Evolutionary conservation across 2,329 filamentous ascomycete genomes (phyloP).

Genomic region (Rutstroemia sydowiana): DNA sequence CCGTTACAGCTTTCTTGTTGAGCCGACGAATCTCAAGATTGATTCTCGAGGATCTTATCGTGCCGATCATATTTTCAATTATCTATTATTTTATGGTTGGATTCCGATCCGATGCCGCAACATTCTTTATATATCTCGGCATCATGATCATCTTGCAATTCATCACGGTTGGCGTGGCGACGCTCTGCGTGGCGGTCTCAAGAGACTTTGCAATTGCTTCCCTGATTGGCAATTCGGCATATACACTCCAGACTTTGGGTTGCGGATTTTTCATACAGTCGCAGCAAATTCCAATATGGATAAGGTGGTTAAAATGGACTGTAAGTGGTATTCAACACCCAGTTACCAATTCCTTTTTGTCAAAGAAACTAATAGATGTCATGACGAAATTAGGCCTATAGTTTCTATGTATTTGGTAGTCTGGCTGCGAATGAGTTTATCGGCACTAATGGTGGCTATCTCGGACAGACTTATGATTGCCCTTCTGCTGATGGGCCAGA

Average conservation of each 20-base stretch:
- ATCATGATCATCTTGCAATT: neutral
- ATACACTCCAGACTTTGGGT: neutral
- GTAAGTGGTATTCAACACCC: slow-evolving; percentile 38
- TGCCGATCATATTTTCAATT: neutral
- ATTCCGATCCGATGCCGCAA: neutral
- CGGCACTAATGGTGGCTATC: slow-evolving; percentile 26
- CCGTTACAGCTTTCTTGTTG: neutral
- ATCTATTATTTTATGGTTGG: neutral
- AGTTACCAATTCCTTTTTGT: too few relatives aligned
- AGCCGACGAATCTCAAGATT: neutral
- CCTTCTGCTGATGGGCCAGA: slow-evolving; percentile 35
- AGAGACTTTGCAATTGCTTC: neutral
- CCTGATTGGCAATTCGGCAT: neutral
- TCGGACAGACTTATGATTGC: slow-evolving; percentile 41
- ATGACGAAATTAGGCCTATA: neutral
- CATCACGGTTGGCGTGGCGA: neutral
- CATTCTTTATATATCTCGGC: neutral
- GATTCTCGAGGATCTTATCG: neutral
- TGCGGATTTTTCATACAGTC: neutral
- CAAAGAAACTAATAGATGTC: too few relatives aligned
- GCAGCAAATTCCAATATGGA: slow-evolving; percentile 24
- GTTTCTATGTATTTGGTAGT: slow-evolving; percentile 45
- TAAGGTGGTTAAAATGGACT: slow-evolving; percentile 26
- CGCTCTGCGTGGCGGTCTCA: neutral
- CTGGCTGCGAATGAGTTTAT: slow-evolving; percentile 48